A percentile compares a stretch with the other conserved stretches of the same genome.
Conservation (phyloP, 179 eudicot genomes). For the Beta corolliflora region DNA sequence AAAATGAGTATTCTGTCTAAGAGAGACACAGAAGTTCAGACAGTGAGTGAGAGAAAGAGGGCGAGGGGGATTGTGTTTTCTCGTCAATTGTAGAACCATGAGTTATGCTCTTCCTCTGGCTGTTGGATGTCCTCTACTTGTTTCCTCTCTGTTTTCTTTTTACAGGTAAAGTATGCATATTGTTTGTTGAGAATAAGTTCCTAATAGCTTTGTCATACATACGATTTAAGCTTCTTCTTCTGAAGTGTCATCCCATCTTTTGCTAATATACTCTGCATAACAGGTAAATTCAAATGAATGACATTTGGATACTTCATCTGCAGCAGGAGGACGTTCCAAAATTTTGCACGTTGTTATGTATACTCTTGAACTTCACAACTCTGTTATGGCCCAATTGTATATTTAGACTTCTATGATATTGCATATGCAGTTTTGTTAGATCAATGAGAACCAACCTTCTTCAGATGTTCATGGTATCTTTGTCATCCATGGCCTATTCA, state of each 20-base stretch:
- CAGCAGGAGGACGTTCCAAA: constrained; percentile 99
- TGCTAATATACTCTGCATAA: constrained; percentile 19
- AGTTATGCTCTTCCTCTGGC: too few relatives aligned
- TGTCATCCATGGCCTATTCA: neutral
- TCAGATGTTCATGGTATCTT: neutral
- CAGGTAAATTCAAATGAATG: constrained; percentile 99
- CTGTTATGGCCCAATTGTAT: neutral
- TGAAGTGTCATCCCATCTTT: neutral
- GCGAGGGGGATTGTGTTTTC: too few relatives aligned
- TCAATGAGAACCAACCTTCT: neutral
- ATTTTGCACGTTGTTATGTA: constrained; percentile 95
- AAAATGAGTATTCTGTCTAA: too few relatives aligned
- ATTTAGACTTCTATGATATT: neutral
- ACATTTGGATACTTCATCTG: constrained; percentile 97
- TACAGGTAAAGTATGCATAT: neutral
- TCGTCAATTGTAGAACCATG: too few relatives aligned
- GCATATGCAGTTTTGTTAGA: neutral
- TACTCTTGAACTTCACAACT: constrained; percentile 42
- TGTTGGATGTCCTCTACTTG: too few relatives aligned
- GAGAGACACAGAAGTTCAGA: too few relatives aligned
- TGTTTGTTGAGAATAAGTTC: neutral
- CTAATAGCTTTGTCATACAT: neutral
- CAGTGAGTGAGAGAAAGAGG: too few relatives aligned
- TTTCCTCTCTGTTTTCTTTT: neutral
- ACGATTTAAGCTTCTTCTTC: neutral